Conservation (phyloP, 2,329 filamentous ascomycete species). For the Trichoderma pleuroti region DNA sequence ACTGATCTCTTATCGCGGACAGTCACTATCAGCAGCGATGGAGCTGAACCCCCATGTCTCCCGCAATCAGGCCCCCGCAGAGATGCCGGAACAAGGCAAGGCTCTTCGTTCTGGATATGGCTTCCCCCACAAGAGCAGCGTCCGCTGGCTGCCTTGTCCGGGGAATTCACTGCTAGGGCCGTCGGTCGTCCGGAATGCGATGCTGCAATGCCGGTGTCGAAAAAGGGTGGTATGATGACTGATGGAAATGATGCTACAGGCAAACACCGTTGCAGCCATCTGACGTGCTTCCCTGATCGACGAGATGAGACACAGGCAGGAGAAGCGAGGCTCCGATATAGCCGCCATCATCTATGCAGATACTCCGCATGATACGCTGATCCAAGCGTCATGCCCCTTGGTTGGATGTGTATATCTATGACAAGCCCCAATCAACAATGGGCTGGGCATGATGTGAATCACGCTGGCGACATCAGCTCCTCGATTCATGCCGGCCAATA, state of each 20-base stretch:
- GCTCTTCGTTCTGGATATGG: background rate
- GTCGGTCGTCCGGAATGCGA: background rate
- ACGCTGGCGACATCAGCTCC: background rate
- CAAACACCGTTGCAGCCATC: background rate
- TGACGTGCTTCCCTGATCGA: background rate
- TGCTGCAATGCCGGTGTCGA: background rate
- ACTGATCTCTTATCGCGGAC: background rate
- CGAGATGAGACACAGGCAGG: background rate
- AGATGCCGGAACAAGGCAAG: background rate
- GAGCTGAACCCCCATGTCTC: background rate
- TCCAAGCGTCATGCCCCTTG: background rate
- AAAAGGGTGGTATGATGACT: background rate
- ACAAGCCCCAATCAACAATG: background rate
- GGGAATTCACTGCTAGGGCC: background rate
- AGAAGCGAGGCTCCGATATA: background rate
- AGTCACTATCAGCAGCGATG: background rate
- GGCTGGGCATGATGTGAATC: background rate
- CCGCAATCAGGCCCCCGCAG: conserved; percentile 6
- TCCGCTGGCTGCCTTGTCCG: background rate
- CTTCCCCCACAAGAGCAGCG: background rate
- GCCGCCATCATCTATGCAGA: background rate
- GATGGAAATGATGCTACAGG: background rate
- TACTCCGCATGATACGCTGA: conserved; percentile 1
- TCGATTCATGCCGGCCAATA: background rate
- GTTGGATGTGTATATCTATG: background rate